Evolutionary conservation across 129 eudicot species (phyloP).

Genomic region (Silybum marianum): DNA sequence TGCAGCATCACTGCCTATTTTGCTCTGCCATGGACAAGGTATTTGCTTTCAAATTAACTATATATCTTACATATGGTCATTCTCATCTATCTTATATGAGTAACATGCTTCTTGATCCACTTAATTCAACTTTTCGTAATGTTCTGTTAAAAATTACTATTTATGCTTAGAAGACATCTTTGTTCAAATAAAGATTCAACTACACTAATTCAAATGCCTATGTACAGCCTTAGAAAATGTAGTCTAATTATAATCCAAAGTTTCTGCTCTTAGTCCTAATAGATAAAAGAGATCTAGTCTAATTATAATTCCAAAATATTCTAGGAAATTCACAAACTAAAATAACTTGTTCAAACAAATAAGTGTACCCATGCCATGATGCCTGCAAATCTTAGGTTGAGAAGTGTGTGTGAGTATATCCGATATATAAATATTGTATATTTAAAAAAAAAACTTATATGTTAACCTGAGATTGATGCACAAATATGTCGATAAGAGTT

Average conservation of each 20-base stretch:
- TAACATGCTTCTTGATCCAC: background rate
- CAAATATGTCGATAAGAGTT: background rate
- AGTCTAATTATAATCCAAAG: background rate
- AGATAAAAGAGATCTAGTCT: background rate
- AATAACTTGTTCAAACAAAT: background rate
- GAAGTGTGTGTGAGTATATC: background rate
- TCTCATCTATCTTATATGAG: background rate
- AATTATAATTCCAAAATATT: background rate
- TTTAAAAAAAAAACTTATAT: background rate
- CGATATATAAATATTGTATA: no score
- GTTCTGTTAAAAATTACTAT: background rate
- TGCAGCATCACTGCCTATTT: slow-evolving; percentile 73
- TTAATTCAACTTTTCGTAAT: background rate
- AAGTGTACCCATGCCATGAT: background rate
- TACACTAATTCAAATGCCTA: background rate
- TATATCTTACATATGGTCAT: background rate
- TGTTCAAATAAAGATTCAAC: background rate
- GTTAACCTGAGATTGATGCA: background rate
- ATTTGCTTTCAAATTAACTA: slow-evolving; percentile 11
- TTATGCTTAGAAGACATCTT: background rate
- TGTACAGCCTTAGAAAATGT: background rate
- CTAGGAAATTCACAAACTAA: background rate
- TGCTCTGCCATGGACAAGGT: slow-evolving; percentile 91
- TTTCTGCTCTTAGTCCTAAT: background rate
- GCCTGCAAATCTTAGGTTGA: background rate